Percentiles rank a stretch among this genome's conserved stretches.
Conservation (phyloP, 495 filamentous ascomycete genomes). For the Aspergillus diversus region DNA sequence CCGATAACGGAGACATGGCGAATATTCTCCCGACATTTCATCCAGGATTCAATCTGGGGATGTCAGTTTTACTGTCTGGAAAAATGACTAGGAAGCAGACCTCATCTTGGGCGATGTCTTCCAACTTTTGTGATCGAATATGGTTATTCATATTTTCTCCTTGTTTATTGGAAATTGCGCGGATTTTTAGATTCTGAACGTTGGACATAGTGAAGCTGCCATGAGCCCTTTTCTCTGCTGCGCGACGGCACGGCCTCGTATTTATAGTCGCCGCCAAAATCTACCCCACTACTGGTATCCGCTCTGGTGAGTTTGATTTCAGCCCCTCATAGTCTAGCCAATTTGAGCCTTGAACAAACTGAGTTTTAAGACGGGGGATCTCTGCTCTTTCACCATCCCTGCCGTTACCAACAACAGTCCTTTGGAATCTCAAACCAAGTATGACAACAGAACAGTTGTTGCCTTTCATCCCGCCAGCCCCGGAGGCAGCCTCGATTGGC, state of each 20-base stretch:
- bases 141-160: neutral
- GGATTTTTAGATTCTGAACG: neutral
- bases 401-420: no score
- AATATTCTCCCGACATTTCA: neutral
- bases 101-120: neutral
- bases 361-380: no score
- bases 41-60: neutral
- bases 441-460: no score
- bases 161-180: neutral
- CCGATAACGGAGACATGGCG: neutral
- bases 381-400: no score
- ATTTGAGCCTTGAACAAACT: neutral
- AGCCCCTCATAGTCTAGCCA: no score
- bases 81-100: neutral
- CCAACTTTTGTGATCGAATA: neutral
- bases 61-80: neutral
- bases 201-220: neutral
- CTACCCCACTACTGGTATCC: neutral
- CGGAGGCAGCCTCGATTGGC: no score
- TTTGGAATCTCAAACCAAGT: no score
- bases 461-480: no score
- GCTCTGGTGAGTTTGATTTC: no score
- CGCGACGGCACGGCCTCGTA: neutral
- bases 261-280: neutral
- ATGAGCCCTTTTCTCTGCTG: no score